phyloP scores from a whole-genome alignment of 192 early-diverging fungal species.

The Gigaspora rosea region DNA sequence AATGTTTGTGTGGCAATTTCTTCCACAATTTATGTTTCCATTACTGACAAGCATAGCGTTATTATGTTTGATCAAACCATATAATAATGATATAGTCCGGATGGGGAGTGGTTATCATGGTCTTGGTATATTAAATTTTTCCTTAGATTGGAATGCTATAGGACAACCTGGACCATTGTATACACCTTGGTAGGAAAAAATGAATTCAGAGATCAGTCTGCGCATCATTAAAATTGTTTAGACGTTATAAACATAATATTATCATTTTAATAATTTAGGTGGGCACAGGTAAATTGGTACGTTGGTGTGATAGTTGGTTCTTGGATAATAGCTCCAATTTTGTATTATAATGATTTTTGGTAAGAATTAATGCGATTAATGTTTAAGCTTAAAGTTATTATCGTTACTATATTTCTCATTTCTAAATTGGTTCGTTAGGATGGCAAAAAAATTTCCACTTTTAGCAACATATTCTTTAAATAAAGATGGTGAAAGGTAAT shows the following conservation, averaged over 20 bases:
- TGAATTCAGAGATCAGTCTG: background rate
- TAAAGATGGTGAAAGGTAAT: slow-evolving; percentile 15
- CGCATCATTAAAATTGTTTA: background rate
- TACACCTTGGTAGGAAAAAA: slow-evolving; percentile 61
- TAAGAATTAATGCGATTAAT: slow-evolving; percentile 33
- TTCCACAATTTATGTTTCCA: slow-evolving; percentile 40
- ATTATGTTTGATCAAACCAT: slow-evolving; percentile 39
- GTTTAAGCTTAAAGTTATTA: background rate
- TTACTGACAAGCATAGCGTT: slow-evolving; percentile 41
- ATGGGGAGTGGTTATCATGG: slow-evolving; percentile 60
- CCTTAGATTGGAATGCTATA: slow-evolving; percentile 74
- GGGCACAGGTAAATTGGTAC: slow-evolving; percentile 69
- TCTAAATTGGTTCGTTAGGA: background rate
- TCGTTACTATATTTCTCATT: background rate
- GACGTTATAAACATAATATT: background rate
- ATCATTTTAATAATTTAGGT: slow-evolving; percentile 26
- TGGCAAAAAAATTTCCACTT: slow-evolving; percentile 20
- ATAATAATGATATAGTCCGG: slow-evolving; percentile 30
- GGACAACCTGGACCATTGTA: slow-evolving; percentile 53
- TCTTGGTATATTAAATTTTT: slow-evolving; percentile 70
- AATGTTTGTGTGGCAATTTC: slow-evolving; percentile 58
- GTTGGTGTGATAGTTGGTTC: slow-evolving; percentile 38
- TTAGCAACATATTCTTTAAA: slow-evolving; percentile 21
- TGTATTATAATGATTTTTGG: slow-evolving; percentile 66
- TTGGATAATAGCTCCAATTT: slow-evolving; percentile 71